Evolutionary conservation across 2,329 filamentous ascomycete genomes (phyloP), one percentile per base, ranked within the genome.

Genomic region (Exophiala lecanii-corni): DNA sequence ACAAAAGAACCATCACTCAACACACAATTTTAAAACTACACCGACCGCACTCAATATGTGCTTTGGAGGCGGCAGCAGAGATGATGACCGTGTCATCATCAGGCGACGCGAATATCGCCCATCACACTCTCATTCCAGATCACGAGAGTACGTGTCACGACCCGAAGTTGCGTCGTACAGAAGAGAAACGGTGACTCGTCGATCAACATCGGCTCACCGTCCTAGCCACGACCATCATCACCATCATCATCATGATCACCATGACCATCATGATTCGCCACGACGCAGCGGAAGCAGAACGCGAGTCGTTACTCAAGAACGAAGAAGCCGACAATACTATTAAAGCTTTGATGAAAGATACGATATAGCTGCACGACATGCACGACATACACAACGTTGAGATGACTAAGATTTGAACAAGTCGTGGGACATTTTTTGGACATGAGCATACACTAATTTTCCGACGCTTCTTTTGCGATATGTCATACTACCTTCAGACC

Each of bases 81-180:
- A 51, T 33, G 46, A 52, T 5, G 41, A 37, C 20, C 36, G 36
- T 7, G 49, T 52, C 23, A 35, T 54, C 26, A 52, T 54, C 25
- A 30, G 49, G 28, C 26, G 40, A 36, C 43, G 51, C 41, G 16
- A 48, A 41, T 36, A 36, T 23, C 13, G 40, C 18, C 35, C 40
- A 35, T 38, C 50, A 45, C 38, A 49, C 32, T 37, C 54, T 49
- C n/a, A n/a, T n/a, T n/a, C 23, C 6, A 26, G 23, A 12, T 25
- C 21, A 31, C 49, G 49, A 41, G 49, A 47, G 26, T 54, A 51
- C 38, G 51, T 54, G 5, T 51, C 51, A 15, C 45, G 48, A 17
- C 51, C 51, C 9, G 51, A 54, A 25, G 37, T 45, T 4, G 45
- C 45, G 7, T 43, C 48, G 4, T 54, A 51, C 31, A 36, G 48